Conservation (phyloP, 192 early-diverging fungal genomes). For the Mycoemilia scoparia region DNA sequence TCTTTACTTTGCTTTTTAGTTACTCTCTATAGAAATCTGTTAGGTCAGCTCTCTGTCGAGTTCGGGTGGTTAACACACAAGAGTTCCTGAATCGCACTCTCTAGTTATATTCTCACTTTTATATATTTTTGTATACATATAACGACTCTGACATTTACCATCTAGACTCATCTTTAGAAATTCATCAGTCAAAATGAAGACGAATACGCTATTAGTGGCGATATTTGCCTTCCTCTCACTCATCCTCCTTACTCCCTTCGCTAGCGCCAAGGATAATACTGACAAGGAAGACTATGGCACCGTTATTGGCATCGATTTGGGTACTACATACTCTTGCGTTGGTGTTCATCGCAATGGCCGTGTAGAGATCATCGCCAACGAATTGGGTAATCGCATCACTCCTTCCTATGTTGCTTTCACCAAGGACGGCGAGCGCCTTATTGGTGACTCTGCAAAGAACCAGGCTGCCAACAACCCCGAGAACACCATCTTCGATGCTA, state of each 20-base stretch:
- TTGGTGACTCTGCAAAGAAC: slow-evolving; percentile 92
- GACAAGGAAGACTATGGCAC: slow-evolving; percentile 27
- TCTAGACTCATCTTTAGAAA: no score
- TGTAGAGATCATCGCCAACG: slow-evolving; percentile 97
- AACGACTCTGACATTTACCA: no score
- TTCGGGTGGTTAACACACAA: no score
- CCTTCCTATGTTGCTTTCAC: slow-evolving; percentile 90
- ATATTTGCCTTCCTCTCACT: slow-evolving; percentile 21
- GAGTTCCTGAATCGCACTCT: no score
- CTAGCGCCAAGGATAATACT: slow-evolving; percentile 18
- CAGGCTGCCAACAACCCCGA: slow-evolving; percentile 73
- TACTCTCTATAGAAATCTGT: no score
- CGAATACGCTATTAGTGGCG: slow-evolving; percentile 1
- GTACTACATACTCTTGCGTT: slow-evolving; percentile 87
- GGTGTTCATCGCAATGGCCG: slow-evolving; percentile 83
- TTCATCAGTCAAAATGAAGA: no score
- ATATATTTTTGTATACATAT: no score
- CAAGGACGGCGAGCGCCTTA: slow-evolving; percentile 66
- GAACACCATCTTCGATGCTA: slow-evolving; percentile 88
- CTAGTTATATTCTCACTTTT: no score
- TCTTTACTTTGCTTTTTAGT: no score
- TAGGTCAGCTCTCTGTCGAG: no score
- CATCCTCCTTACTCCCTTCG: slow-evolving; percentile 14
- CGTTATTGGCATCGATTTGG: slow-evolving; percentile 90
- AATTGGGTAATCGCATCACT: slow-evolving; percentile 88